phyloP scores from a whole-genome alignment of 208 protist species.

The Crithidia fasciculata region DNA sequence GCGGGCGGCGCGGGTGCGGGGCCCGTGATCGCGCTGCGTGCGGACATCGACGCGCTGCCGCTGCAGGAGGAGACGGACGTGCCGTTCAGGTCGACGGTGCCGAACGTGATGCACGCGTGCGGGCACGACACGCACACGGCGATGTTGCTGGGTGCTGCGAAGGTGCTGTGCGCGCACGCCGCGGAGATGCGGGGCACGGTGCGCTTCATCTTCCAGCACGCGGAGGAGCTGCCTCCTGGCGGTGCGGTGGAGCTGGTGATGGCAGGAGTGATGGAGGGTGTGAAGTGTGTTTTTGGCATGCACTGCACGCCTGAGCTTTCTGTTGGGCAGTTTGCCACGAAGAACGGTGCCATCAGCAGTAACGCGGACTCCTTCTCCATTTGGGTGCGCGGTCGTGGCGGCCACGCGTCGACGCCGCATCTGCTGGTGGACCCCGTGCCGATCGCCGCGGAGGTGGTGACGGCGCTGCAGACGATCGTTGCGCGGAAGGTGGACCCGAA shows the following conservation, averaged over 20 bases:
- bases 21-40: conserved; percentile 61
- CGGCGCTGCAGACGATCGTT: conserved; percentile 59
- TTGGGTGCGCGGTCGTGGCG: conserved; percentile 49
- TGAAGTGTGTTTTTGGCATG: conserved; percentile 62
- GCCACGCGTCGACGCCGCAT: conserved; percentile 66
- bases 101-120: conserved; percentile 72
- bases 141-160: conserved; percentile 66
- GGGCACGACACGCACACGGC: conserved; percentile 72
- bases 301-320: conserved; percentile 36
- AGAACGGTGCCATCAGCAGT: conserved; percentile 27
- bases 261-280: conserved; percentile 51
- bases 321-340: conserved; percentile 24
- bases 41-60: conserved; percentile 74
- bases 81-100: conserved; percentile 52
- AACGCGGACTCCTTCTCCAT: conserved; percentile 45
- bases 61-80: conserved; percentile 67
- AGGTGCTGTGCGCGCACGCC: conserved; percentile 57
- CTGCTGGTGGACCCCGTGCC: conserved; percentile 63
- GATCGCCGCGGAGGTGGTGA: conserved; percentile 65
- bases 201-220: conserved; percentile 77
- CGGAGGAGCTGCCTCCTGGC: conserved; percentile 62
- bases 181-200: conserved; percentile 61
- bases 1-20: conserved; percentile 57
- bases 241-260: conserved; percentile 57
- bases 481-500: conserved; percentile 50